Evolutionary conservation across 495 filamentous ascomycete species (phyloP).

Genomic region (Penicillium flavigenum): DNA sequence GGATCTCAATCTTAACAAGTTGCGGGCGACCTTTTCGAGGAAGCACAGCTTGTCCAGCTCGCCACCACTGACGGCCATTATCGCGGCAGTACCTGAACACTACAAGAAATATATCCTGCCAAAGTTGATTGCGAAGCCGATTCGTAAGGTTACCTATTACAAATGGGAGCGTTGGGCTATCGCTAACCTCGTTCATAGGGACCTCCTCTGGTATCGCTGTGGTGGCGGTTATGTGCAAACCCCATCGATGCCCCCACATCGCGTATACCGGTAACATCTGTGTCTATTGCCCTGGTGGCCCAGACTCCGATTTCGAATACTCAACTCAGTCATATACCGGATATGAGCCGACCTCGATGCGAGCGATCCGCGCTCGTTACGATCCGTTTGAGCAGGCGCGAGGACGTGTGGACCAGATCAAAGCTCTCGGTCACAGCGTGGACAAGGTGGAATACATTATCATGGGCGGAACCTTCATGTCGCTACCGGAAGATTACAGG

Average conservation of each 20-base stretch:
- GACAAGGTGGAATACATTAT: slow-evolving; percentile 99
- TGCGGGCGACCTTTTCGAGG: slow-evolving; percentile 84
- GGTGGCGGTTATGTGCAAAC: slow-evolving; percentile 99
- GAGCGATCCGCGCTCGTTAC: slow-evolving; percentile 93
- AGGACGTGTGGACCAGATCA: slow-evolving; percentile 94
- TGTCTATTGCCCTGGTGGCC: slow-evolving; percentile 96
- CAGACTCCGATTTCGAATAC: slow-evolving; percentile 98
- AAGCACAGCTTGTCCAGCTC: slow-evolving; percentile 83
- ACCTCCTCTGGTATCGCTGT: slow-evolving; percentile 98
- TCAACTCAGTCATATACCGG: slow-evolving; percentile 98
- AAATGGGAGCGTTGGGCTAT: neutral
- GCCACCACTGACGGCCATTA: slow-evolving; percentile 92
- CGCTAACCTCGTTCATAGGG: slow-evolving; percentile 46
- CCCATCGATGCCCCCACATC: slow-evolving; percentile 95
- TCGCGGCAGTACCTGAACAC: slow-evolving; percentile 94
- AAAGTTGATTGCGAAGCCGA: slow-evolving; percentile 93
- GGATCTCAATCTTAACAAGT: slow-evolving; percentile 89
- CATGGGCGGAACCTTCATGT: slow-evolving; percentile 99
- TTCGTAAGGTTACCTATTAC: slow-evolving; percentile 54
- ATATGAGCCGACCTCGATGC: slow-evolving; percentile 97
- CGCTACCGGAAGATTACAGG: slow-evolving; percentile 79
- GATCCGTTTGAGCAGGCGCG: slow-evolving; percentile 97
- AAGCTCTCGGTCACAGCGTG: slow-evolving; percentile 89
- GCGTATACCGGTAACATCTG: slow-evolving; percentile 98
- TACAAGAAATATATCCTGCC: slow-evolving; percentile 99